Evolutionary conservation across 1,139 yeast genomes (phyloP), one percentile per base, ranked within the genome.

Genomic region (Pichia sp.): DNA sequence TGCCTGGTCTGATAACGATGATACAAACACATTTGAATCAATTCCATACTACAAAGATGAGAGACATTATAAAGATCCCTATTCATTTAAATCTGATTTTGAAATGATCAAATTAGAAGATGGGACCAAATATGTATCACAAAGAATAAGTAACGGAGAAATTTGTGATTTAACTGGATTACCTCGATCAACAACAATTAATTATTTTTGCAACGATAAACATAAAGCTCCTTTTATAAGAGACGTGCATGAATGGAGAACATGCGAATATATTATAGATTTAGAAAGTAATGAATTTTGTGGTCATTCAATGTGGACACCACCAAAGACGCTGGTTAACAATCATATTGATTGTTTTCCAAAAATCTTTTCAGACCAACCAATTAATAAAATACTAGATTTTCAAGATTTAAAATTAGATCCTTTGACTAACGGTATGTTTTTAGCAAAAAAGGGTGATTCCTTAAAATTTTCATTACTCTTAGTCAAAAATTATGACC

Each of bases 121-220:
- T 34, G 68, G 68, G 4, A 61, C 68, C 0, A 68, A 70, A 47
- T 71, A 71, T 50, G 59, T 82, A 25, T 69, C 74, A 42, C 87
- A 84, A 50, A 63, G 67, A 2, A 63, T 84, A 12, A 67, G 64
- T 1, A 66, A 71, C 47, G 97, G 97, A 1, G 76, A 79, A 4
- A 55, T 71, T 1, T 90, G 97, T 65, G 95, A 86, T 57, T 58
- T 84, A 40, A 86, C 94, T 0, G 74, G 74, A 0, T 64, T 68
- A 35, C 82, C 81, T 4, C 71, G 97, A 49, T 64, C 73, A 1
- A 68, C 80, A 1, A 86, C 82, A 45, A 65, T 90, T 4, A 76
- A 77, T 41, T 87, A 82, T 58, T 68, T 73, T 31, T 90, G 97
- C 62, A 81, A 80, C 51, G 70, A 74, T 1, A 56, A 59, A 2